Conservation (phyloP, 208 protist genomes). For the Acanthamoeba castellanii region DNA sequence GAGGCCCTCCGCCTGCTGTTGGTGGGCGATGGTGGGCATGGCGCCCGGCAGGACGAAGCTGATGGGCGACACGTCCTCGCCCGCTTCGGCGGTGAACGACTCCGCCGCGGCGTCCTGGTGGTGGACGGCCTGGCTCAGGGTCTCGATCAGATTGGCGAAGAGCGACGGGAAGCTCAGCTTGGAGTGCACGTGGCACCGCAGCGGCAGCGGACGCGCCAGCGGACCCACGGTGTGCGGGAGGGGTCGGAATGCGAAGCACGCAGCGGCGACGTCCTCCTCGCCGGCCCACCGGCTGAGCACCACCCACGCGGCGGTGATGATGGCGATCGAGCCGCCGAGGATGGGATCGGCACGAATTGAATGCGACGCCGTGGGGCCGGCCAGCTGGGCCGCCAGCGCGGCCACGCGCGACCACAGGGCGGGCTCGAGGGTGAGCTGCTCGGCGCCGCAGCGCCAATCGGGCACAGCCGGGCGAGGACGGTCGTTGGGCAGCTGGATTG, state of each 20-base stretch:
- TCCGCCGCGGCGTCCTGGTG: constrained; percentile 9
- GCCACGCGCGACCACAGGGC: background rate
- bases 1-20: background rate
- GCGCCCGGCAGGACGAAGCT: constrained; percentile 35
- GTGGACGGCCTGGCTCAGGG: background rate
- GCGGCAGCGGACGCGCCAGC: constrained; percentile 27
- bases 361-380: background rate
- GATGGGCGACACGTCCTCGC: constrained; percentile 40
- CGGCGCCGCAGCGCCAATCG: constrained; percentile 13
- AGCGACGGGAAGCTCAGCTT: constrained; percentile 14
- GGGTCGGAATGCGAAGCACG: constrained; percentile 1
- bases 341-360: background rate
- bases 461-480: constrained; percentile 44
- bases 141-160: background rate
- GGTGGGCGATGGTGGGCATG: background rate
- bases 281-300: constrained; percentile 34
- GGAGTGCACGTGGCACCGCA: constrained; percentile 33
- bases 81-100: background rate
- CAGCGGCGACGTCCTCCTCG: constrained; percentile 45
- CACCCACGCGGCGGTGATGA: constrained; percentile 38
- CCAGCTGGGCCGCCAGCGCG: background rate
- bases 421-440: constrained; percentile 15
- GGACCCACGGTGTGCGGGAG: constrained; percentile 7
- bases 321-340: background rate
- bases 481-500: constrained; percentile 61